A percentile compares a stretch with the other conserved stretches of the same genome.
Evolutionary conservation across 768 basidiomycete species (phyloP).

Genomic region (Boletus rubescentipes): DNA sequence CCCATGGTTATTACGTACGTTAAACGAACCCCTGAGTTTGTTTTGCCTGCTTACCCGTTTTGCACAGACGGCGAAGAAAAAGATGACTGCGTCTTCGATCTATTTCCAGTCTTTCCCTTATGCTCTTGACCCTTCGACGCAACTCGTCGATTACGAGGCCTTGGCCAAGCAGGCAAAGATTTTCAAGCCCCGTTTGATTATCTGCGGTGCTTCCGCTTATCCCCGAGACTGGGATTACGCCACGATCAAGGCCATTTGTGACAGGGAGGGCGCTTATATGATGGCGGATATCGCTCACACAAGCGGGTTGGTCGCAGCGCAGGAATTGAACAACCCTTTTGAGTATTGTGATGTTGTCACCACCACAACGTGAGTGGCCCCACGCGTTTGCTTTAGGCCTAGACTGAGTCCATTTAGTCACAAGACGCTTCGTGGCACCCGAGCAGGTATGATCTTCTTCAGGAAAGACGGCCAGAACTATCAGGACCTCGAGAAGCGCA

Average conservation of each 20-base stretch:
- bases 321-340: slow-evolving; percentile 89
- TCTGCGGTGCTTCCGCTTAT: slow-evolving; percentile 98
- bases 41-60: slow-evolving; percentile 4
- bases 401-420: slow-evolving; percentile 49
- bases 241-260: slow-evolving; percentile 74
- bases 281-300: slow-evolving; percentile 99
- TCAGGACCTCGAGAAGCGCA: slow-evolving; percentile 90
- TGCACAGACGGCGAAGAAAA: slow-evolving; percentile 91
- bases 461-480: slow-evolving; percentile 82
- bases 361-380: slow-evolving; percentile 78
- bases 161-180: slow-evolving; percentile 85
- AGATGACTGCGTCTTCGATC: slow-evolving; percentile 99
- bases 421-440: slow-evolving; percentile 98
- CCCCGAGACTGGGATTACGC: slow-evolving; percentile 98
- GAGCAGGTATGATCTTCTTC: slow-evolving; percentile 99
- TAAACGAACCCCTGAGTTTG: background rate
- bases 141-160: slow-evolving; percentile 84
- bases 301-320: slow-evolving; percentile 90
- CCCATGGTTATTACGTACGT: slow-evolving; percentile 93
- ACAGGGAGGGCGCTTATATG: slow-evolving; percentile 87
- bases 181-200: slow-evolving; percentile 93
- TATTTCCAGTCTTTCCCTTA: slow-evolving; percentile 99
- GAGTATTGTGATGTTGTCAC: slow-evolving; percentile 97
- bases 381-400: background rate
- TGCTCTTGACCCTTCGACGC: slow-evolving; percentile 73